Base-by-base conservation (phyloP, 805 yeast species). In the Clavispora asparagi region DNA sequence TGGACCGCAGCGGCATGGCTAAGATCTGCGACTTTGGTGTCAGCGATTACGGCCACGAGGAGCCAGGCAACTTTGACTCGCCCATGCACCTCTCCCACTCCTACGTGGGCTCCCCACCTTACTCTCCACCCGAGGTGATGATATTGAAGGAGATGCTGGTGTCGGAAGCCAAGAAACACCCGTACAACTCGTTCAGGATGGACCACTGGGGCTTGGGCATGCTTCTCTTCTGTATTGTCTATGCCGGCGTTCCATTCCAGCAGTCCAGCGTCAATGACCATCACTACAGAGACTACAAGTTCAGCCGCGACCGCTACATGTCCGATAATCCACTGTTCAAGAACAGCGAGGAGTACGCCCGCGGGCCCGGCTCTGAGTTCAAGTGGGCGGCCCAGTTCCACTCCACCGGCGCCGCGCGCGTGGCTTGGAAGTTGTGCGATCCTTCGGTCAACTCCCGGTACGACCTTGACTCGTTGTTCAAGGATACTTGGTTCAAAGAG, bases 1-100 rank as follows among this genome's bases (percentile, higher is more conserved):
- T 85, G n/a, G 77, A 81, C 45, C 63, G 63, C 10, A 70, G 74
- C 51, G 92, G 91, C 1, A 59, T 82, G 30, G 78, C 82, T 40
- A 84, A 85, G 57, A 62, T 85, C 27, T 82, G 89, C 29, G 94
- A 85, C 68, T 85, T 85, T 62, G 94, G 94, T 48, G 85, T 85
- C 31, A 79, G 87, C 42, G 83, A 78, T 43, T 78, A 77, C 59
- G 86, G 83, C 14, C 83, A 81, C 60, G 75, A 65, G 43, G 69
- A 62, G 17, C 78, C 77, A 1, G 75, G 77, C 1, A 78, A 85
- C 61, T 65, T 76, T 17, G 53, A 61, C 0, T 71, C 79, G 23
- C 68, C 70, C 3, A 51, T 76, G 11, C 64, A 63, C 42, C 40
- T 57, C 29, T 63, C 75, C 54, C 67, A 74, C 37, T 68, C 79